Evolutionary conservation across 139 green algal genomes (phyloP).

Genomic region (Chlorella sp.): DNA sequence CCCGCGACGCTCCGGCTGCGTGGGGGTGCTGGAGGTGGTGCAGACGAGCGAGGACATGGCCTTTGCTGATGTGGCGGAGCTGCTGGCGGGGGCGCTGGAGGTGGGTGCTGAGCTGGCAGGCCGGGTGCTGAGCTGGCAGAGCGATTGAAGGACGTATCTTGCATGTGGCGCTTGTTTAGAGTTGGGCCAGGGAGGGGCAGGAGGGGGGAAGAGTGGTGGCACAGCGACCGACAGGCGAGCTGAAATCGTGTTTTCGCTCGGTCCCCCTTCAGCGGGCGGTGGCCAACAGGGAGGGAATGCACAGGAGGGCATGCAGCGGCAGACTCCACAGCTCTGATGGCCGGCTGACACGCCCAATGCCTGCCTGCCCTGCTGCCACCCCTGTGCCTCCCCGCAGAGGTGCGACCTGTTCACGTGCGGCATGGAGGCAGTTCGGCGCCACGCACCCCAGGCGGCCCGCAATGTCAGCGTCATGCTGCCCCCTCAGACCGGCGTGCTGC

Average conservation of each 20-base stretch:
- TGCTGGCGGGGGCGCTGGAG: slow-evolving; percentile 39
- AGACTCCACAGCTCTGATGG: not conserved
- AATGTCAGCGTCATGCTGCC: slow-evolving; percentile 17
- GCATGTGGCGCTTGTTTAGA: too few relatives aligned
- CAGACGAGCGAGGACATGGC: slow-evolving; percentile 66
- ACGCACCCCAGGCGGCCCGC: slow-evolving; percentile 10
- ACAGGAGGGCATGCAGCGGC: not conserved
- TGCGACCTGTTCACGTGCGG: slow-evolving; percentile 44
- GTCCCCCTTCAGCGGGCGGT: not conserved
- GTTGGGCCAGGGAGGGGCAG: not conserved
- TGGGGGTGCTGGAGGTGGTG: slow-evolving; percentile 60
- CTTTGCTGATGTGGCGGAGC: slow-evolving; percentile 42
- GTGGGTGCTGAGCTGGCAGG: not conserved
- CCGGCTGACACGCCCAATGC: not conserved
- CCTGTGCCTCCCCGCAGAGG: slow-evolving; percentile 4
- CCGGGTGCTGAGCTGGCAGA: not conserved
- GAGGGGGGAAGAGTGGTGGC: too few relatives aligned
- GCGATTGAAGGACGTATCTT: too few relatives aligned
- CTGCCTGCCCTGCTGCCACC: not conserved
- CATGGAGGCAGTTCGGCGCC: not conserved
- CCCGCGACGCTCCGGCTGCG: slow-evolving; percentile 14
- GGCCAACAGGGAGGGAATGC: not conserved
- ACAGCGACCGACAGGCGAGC: too few relatives aligned
- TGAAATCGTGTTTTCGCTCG: too few relatives aligned
- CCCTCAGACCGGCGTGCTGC: slow-evolving; percentile 21